These are phyloP conservation scores for Williopsis jadinii DNA, from an alignment of 1,139 yeast genomes.

Conservation along the genomic window DNA sequence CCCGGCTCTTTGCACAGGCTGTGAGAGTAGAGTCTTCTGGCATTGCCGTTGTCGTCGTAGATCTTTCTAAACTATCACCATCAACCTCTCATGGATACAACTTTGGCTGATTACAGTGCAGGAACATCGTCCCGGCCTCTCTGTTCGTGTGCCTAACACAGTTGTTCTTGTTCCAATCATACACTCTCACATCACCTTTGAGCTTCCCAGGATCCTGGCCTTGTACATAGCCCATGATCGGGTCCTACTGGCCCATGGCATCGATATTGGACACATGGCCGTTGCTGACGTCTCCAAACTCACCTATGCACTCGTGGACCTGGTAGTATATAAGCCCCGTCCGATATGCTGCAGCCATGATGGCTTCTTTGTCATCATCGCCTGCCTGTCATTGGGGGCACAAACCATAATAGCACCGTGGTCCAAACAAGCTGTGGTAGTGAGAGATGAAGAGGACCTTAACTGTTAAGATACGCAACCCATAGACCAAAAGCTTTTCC, in stretches of 20 bases:
- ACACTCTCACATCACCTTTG: constrained; percentile 8
- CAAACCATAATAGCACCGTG: constrained; percentile 67
- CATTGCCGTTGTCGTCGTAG: constrained; percentile 12
- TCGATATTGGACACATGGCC: constrained; percentile 17
- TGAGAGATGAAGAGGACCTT: constrained; percentile 58
- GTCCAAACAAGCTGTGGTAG: constrained; percentile 77
- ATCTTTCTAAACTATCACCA: constrained; percentile 17
- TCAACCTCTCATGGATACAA: constrained; percentile 22
- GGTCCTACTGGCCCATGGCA: constrained; percentile 24
- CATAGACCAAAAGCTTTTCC: too few species aligned
- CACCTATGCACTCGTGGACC: constrained; percentile 34
- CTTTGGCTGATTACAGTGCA: constrained; percentile 23
- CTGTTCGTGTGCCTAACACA: constrained; percentile 16
- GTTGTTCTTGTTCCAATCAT: constrained; percentile 14
- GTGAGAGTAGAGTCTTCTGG: constrained; percentile 18
- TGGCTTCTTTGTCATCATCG: constrained; percentile 89
- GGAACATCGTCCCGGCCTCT: constrained; percentile 17
- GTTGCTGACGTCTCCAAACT: constrained; percentile 15
- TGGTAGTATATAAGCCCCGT: constrained; percentile 57
- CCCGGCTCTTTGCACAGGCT: constrained; percentile 17
- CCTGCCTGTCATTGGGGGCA: constrained; percentile 82
- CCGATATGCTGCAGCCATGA: constrained; percentile 69
- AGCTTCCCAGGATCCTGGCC: constrained; percentile 10
- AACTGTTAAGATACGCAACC: too few species aligned
- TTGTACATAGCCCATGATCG: constrained; percentile 24